Conservation (phyloP, 208 protist genomes). For the Trypanosoma conorhini region DNA sequence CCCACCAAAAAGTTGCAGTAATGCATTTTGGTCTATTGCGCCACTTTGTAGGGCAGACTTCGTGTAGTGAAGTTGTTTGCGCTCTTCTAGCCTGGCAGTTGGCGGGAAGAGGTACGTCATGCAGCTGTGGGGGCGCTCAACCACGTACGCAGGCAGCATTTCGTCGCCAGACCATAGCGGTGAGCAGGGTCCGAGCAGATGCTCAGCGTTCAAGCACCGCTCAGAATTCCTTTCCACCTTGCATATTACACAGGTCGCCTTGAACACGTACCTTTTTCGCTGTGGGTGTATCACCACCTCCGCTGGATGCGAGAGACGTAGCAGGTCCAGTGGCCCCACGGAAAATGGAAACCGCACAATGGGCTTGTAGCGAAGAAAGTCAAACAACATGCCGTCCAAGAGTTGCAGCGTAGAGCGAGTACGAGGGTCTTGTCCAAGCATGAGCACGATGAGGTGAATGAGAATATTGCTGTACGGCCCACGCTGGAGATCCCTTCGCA, state of each 20-base stretch:
- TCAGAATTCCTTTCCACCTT: conserved; percentile 35
- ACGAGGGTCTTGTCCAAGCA: conserved; percentile 63
- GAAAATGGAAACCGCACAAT: conserved; percentile 78
- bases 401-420: conserved; percentile 54
- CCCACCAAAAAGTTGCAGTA: conserved; percentile 79
- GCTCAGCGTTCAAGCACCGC: conserved; percentile 42
- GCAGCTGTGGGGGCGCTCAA: conserved; percentile 3
- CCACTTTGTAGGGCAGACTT: conserved; percentile 36
- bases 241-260: conserved; percentile 49
- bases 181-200: conserved; percentile 50
- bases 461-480: conserved; percentile 52
- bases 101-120: conserved; percentile 66
- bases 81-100: conserved; percentile 37
- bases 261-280: conserved; percentile 51
- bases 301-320: conserved; percentile 39
- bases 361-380: conserved; percentile 55
- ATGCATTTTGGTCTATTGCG: conserved; percentile 32
- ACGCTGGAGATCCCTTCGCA: conserved; percentile 46
- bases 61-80: conserved; percentile 39
- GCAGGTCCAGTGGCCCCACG: conserved; percentile 54
- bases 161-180: conserved; percentile 62
- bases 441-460: conserved; percentile 44
- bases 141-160: conserved; percentile 43
- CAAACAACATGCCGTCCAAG: conserved; percentile 49
- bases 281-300: conserved; percentile 47